These are phyloP conservation scores for Kwoniella dendrophila DNA, from an alignment of 768 basidiomycete species.

Conservation along the genomic window DNA sequence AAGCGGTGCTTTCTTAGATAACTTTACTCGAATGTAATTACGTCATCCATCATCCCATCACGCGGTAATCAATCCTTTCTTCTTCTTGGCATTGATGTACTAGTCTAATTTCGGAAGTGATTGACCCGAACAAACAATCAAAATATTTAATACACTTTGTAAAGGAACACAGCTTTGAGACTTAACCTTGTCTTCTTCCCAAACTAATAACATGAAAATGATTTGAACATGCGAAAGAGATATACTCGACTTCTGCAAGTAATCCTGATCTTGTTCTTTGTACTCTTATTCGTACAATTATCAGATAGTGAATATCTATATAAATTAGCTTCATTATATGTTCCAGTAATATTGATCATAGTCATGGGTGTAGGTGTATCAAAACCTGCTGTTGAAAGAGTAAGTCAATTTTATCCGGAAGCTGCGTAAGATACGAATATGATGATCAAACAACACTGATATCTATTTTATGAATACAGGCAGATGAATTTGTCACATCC, in stretches of 20 bases:
- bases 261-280: too few relatives aligned
- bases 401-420: background rate
- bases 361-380: background rate
- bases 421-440: background rate
- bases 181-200: too few relatives aligned
- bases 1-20: background rate
- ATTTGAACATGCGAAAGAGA: too few relatives aligned
- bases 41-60: background rate
- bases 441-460: background rate
- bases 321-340: background rate
- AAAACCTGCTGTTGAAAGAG: constrained; percentile 1
- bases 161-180: too few relatives aligned
- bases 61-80: background rate
- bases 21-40: background rate
- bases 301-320: too few relatives aligned
- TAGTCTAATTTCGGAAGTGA: too few relatives aligned
- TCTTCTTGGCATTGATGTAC: too few relatives aligned
- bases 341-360: background rate
- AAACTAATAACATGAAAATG: too few relatives aligned
- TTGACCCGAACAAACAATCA: too few relatives aligned
- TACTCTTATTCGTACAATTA: too few relatives aligned
- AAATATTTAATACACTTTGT: too few relatives aligned
- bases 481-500: background rate
- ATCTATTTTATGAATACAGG: background rate
- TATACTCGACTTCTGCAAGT: too few relatives aligned